Percentiles rank a stretch among this genome's conserved stretches.
phyloP scores from a whole-genome alignment of 176 grass and related monocot species.

The Elymus sibiricus region DNA sequence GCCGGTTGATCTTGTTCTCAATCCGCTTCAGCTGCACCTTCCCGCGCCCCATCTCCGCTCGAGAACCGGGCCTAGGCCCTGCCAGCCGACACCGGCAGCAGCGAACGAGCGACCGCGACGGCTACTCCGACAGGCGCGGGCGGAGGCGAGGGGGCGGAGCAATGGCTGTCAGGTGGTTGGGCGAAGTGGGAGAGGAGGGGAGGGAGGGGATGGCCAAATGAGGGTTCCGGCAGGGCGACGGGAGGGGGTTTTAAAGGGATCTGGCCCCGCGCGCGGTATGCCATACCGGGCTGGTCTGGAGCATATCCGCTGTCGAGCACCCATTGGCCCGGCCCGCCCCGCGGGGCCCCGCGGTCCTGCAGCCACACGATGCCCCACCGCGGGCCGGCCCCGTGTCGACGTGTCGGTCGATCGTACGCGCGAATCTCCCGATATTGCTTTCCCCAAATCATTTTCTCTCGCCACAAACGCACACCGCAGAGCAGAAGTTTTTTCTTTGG shows the following conservation, averaged over 20 bases:
- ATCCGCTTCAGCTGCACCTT: constrained; percentile 97
- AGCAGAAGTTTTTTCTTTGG: not conserved
- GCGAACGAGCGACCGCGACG: not conserved
- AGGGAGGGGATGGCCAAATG: not conserved
- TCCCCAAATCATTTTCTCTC: not conserved
- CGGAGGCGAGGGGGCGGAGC: not conserved
- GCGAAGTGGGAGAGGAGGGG: not conserved
- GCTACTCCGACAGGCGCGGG: not conserved
- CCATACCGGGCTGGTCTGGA: constrained; percentile 15
- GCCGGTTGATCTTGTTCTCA: constrained; percentile 95
- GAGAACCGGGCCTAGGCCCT: not conserved
- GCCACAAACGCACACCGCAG: not conserved
- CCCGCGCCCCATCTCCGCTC: constrained; percentile 62
- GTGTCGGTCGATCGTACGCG: not conserved
- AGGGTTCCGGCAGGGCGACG: not conserved
- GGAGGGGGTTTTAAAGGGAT: not conserved
- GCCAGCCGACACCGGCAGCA: not conserved
- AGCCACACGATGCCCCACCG: not conserved
- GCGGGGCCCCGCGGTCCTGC: not conserved
- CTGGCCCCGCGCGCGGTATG: constrained; percentile 4
- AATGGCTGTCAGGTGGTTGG: not conserved
- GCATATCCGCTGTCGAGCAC: not conserved
- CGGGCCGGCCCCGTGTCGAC: not conserved
- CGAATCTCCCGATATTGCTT: not conserved
- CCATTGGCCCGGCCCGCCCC: not conserved